Evolutionary conservation across 2,329 filamentous ascomycete genomes (phyloP).

Genomic region (Tympanopsis confertula): DNA sequence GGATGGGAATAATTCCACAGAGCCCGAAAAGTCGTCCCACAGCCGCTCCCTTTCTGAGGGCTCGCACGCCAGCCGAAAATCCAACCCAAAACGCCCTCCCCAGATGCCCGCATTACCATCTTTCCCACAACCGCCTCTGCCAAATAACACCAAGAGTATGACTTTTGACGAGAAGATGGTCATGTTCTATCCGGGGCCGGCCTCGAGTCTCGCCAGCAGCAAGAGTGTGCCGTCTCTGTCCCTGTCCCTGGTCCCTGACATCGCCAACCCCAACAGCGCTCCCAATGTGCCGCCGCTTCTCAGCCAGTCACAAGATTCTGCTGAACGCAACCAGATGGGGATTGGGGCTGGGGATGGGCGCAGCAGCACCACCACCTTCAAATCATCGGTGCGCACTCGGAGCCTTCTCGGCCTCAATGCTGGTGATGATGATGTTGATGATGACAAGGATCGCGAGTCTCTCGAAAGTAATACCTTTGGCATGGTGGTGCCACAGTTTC

Average conservation of each 20-base stretch:
- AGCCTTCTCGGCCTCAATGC: slow-evolving; percentile 25
- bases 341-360: too few species aligned
- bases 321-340: too few species aligned
- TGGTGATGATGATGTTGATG: not conserved
- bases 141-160: slow-evolving; percentile 45
- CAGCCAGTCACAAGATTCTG: too few species aligned
- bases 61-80: slow-evolving; percentile 30
- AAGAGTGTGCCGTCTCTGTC: slow-evolving; percentile 24
- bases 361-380: slow-evolving; percentile 17
- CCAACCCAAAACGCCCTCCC: slow-evolving; percentile 31
- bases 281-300: too few species aligned
- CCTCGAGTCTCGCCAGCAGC: slow-evolving; percentile 10
- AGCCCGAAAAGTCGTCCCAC: slow-evolving; percentile 30
- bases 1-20: too few species aligned
- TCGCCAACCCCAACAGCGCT: slow-evolving; percentile 8
- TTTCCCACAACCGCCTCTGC: slow-evolving; percentile 29
- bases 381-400: slow-evolving; percentile 23
- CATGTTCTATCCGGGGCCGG: slow-evolving; percentile 30
- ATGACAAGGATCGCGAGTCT: slow-evolving; percentile 1
- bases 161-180: slow-evolving; percentile 45
- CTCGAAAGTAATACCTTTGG: too few species aligned
- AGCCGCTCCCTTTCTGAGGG: slow-evolving; percentile 36
- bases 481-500: too few species aligned
- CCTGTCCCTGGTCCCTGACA: slow-evolving; percentile 27
- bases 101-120: slow-evolving; percentile 38